These are phyloP conservation scores for Paecilomyces fulvus DNA, from an alignment of 2,329 filamentous ascomycete genomes.

Conservation along the genomic window DNA sequence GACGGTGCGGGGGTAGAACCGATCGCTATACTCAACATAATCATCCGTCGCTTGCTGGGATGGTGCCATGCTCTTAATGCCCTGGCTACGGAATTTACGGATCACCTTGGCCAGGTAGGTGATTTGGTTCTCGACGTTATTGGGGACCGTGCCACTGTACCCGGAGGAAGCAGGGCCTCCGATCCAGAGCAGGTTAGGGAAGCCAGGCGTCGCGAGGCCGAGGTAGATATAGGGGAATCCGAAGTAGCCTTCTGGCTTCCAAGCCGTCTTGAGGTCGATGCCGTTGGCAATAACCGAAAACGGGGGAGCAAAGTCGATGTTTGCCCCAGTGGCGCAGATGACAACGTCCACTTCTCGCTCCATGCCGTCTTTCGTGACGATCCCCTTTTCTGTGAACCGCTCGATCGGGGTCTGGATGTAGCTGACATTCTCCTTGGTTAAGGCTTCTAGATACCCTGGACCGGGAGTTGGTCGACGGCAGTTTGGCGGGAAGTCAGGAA, in stretches of 20 bases:
- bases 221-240: conserved; percentile 63
- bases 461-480: conserved; percentile 59
- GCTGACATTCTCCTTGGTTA: conserved; percentile 53
- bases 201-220: conserved; percentile 54
- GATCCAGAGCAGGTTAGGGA: conserved; percentile 60
- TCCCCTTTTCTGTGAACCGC: conserved; percentile 51
- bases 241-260: conserved; percentile 47
- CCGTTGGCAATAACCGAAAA: conserved; percentile 53
- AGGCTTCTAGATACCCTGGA: conserved; percentile 58
- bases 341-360: conserved; percentile 54
- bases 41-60: conserved; percentile 54
- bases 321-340: conserved; percentile 61
- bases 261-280: conserved; percentile 46
- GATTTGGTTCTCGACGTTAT: conserved; percentile 57
- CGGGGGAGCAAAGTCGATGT: conserved; percentile 49
- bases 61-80: conserved; percentile 54
- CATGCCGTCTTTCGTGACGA: conserved; percentile 51
- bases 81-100: conserved; percentile 57
- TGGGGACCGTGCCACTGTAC: conserved; percentile 57
- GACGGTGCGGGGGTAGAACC: conserved; percentile 45
- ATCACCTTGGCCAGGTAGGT: conserved; percentile 59
- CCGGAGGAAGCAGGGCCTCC: conserved; percentile 54
- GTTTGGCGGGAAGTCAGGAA: conserved; percentile 56
- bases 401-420: conserved; percentile 51
- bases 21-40: conserved; percentile 35